Percentiles rank a stretch among this genome's conserved stretches.
Evolutionary conservation across 1,139 yeast genomes (phyloP).

Genomic region (Yamadazyma dendronema): DNA sequence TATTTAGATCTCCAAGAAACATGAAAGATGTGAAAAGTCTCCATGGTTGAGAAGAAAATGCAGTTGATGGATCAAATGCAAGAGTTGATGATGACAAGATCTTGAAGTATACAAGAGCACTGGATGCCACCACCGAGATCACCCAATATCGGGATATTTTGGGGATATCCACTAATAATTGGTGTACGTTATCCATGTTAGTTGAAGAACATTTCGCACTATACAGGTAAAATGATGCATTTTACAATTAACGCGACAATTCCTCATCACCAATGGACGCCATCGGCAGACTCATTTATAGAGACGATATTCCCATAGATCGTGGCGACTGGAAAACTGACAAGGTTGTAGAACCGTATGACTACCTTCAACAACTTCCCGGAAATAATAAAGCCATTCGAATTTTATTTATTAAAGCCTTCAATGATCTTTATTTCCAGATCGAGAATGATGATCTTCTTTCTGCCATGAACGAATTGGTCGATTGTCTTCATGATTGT

Average conservation of each 20-base stretch:
- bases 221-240: too few species aligned
- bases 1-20: slow-evolving; percentile 27
- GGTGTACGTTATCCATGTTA: slow-evolving; percentile 14
- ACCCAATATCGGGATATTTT: slow-evolving; percentile 36
- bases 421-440: slow-evolving; percentile 30
- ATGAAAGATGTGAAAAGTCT: slow-evolving; percentile 35
- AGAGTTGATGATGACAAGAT: slow-evolving; percentile 14
- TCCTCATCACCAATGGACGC: slow-evolving; percentile 1
- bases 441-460: slow-evolving; percentile 21
- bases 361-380: slow-evolving; percentile 29
- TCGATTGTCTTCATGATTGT: slow-evolving; percentile 30
- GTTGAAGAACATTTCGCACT: too few species aligned
- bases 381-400: slow-evolving; percentile 35
- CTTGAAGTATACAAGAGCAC: slow-evolving; percentile 6
- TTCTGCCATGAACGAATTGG: slow-evolving; percentile 22
- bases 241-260: too few species aligned
- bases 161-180: slow-evolving; percentile 19
- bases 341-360: slow-evolving; percentile 25
- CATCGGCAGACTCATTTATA: slow-evolving; percentile 13
- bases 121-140: slow-evolving; percentile 13
- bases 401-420: slow-evolving; percentile 27
- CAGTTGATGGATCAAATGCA: slow-evolving; percentile 24
- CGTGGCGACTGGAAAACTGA: slow-evolving; percentile 11
- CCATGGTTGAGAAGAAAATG: slow-evolving; percentile 35
- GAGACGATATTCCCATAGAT: slow-evolving; percentile 14